phyloP scores from a whole-genome alignment of 2,329 filamentous ascomycete species.

The Colletotrichum destructivum region DNA sequence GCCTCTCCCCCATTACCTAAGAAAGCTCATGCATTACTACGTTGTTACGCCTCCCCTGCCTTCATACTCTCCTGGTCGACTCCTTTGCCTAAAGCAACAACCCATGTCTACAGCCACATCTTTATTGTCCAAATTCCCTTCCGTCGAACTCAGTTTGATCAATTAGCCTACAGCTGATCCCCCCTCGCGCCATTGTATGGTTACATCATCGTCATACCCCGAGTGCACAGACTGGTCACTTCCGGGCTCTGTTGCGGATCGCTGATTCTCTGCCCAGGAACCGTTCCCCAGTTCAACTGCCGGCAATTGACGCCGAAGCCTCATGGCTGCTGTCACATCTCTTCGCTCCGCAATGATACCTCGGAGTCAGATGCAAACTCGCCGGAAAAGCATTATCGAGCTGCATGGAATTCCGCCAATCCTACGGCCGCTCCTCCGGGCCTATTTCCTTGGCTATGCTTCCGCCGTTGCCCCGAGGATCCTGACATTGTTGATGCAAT shows the following conservation, averaged over 20 bases:
- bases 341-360: conserved; percentile 61
- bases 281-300: conserved; percentile 20
- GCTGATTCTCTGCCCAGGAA: conserved; percentile 36
- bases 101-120: conserved; percentile 36
- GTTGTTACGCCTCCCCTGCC: conserved; percentile 24
- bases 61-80: conserved; percentile 17
- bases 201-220: conserved; percentile 29
- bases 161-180: not conserved
- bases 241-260: conserved; percentile 18
- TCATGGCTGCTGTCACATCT: conserved; percentile 29
- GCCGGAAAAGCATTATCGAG: conserved; percentile 37
- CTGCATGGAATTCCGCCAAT: conserved; percentile 60
- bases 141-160: conserved; percentile 24
- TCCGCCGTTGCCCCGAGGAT: conserved; percentile 72
- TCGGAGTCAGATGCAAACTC: conserved; percentile 48
- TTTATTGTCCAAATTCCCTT: conserved; percentile 9
- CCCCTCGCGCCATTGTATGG: conserved; percentile 21
- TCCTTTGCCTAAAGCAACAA: conserved; percentile 20
- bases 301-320: conserved; percentile 36
- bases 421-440: conserved; percentile 70
- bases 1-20: conserved; percentile 14
- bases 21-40: conserved; percentile 14
- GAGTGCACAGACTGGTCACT: conserved; percentile 32
- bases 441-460: conserved; percentile 73
- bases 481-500: conserved; percentile 67